A percentile compares a stretch with the other conserved stretches of the same genome.
phyloP scores from a whole-genome alignment of 345 rosid genomes.

The Populus simonii region DNA sequence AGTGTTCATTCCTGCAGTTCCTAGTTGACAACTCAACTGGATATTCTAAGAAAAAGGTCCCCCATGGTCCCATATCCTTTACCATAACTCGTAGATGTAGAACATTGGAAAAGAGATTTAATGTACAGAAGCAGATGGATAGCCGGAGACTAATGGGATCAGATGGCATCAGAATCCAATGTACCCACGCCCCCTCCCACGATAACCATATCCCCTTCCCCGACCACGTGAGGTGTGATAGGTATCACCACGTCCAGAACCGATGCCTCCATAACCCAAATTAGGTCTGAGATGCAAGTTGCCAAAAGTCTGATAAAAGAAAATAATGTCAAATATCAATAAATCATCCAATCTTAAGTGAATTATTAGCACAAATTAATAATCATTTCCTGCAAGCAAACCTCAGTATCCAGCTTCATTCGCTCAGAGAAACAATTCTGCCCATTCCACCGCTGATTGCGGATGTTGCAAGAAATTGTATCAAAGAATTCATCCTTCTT shows the following conservation, averaged over 20 bases:
- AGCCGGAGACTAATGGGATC: constrained; percentile 4
- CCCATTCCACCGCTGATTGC: constrained; percentile 26
- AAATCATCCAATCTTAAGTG: background rate
- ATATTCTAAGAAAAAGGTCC: constrained; percentile 4
- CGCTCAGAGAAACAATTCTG: constrained; percentile 37
- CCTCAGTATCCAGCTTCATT: constrained; percentile 42
- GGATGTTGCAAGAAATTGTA: constrained; percentile 42
- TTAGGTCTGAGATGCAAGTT: constrained; percentile 21
- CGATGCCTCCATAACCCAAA: constrained; percentile 11
- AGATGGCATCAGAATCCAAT: constrained; percentile 13
- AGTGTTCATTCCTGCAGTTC: constrained; percentile 1
- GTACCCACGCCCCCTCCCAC: constrained; percentile 31
- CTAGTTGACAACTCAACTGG: constrained; percentile 9
- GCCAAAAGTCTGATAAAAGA: constrained; percentile 33
- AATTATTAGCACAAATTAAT: background rate
- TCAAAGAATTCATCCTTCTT: constrained; percentile 49
- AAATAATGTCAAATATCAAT: background rate
- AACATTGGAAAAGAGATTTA: background rate
- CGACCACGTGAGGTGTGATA: constrained; percentile 17
- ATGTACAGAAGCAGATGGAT: background rate
- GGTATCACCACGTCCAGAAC: constrained; percentile 18
- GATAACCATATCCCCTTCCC: constrained; percentile 34
- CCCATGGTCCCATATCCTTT: constrained; percentile 8
- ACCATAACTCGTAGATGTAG: background rate
- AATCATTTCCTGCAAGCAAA: constrained; percentile 12